phyloP scores from a whole-genome alignment of 495 filamentous ascomycete genomes.

The Hyaloscypha bicolor region DNA sequence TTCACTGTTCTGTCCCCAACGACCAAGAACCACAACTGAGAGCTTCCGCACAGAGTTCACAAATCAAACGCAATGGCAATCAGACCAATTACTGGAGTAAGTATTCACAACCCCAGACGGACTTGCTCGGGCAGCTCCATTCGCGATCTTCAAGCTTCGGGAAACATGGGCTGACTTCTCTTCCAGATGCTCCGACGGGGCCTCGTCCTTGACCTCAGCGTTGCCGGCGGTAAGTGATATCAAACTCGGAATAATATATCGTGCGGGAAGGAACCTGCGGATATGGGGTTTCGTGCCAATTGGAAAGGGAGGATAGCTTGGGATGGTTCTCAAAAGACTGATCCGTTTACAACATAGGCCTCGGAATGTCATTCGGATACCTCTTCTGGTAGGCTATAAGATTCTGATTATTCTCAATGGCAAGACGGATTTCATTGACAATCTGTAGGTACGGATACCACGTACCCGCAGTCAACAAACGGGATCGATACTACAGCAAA shows the following conservation, averaged over 20 bases:
- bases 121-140: not conserved
- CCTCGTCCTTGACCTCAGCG: slow-evolving; percentile 78
- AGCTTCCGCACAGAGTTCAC: slow-evolving; percentile 21
- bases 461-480: slow-evolving; percentile 72
- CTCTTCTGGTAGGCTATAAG: slow-evolving; percentile 70
- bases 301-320: slow-evolving; percentile 3
- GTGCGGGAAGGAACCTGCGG: not conserved
- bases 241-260: not conserved
- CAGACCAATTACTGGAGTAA: slow-evolving; percentile 59
- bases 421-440: not conserved
- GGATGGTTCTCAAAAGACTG: slow-evolving; percentile 2
- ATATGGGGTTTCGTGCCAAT: slow-evolving; percentile 6
- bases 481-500: slow-evolving; percentile 76
- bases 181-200: slow-evolving; percentile 70
- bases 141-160: slow-evolving; percentile 20
- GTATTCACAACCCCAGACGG: slow-evolving; percentile 25
- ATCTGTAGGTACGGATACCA: slow-evolving; percentile 61
- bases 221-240: slow-evolving; percentile 66
- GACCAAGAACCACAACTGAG: slow-evolving; percentile 32
- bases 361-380: slow-evolving; percentile 72
- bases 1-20: slow-evolving; percentile 7
- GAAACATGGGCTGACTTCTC: slow-evolving; percentile 38
- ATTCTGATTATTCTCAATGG: not conserved
- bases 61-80: slow-evolving; percentile 41
- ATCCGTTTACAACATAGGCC: slow-evolving; percentile 46